Evolutionary conservation across 2,329 filamentous ascomycete species (phyloP).

Genomic region (Ceratocystis huliohia): DNA sequence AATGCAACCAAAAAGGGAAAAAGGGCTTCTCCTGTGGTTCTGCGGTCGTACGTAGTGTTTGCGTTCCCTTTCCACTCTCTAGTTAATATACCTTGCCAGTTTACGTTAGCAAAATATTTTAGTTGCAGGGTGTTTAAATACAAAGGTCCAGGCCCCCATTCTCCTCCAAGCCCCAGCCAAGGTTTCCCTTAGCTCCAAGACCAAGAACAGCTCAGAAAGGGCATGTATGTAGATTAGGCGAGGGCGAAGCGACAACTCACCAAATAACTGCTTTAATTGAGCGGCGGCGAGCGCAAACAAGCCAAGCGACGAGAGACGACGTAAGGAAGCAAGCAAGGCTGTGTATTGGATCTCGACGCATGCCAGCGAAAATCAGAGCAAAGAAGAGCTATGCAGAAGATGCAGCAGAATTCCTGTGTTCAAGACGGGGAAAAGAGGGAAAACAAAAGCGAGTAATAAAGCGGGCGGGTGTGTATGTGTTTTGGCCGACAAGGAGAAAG

Average conservation of each 20-base stretch:
- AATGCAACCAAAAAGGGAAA: neutral
- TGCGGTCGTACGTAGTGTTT: neutral
- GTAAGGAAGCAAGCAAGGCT: too few species aligned
- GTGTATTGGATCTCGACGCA: too few species aligned
- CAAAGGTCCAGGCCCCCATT: neutral
- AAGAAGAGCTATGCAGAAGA: too few species aligned
- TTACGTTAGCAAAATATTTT: neutral
- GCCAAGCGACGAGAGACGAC: too few species aligned
- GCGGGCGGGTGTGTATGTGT: too few species aligned
- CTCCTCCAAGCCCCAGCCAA: neutral
- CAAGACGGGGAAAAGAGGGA: too few species aligned
- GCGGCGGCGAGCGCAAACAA: neutral
- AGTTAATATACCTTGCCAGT: neutral
- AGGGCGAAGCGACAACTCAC: slow-evolving; percentile 5
- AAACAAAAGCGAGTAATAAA: too few species aligned
- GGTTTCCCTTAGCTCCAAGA: neutral
- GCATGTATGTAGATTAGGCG: neutral
- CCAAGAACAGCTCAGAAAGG: neutral
- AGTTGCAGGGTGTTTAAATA: neutral
- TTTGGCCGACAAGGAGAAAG: too few species aligned
- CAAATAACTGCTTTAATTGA: slow-evolving; percentile 2
- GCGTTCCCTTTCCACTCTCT: too few species aligned
- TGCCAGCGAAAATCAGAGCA: too few species aligned
- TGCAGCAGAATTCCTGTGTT: too few species aligned
- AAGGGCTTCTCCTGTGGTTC: neutral